Evolutionary conservation across 805 yeast genomes (phyloP).

Genomic region (Lipomyces yamanashiensis): DNA sequence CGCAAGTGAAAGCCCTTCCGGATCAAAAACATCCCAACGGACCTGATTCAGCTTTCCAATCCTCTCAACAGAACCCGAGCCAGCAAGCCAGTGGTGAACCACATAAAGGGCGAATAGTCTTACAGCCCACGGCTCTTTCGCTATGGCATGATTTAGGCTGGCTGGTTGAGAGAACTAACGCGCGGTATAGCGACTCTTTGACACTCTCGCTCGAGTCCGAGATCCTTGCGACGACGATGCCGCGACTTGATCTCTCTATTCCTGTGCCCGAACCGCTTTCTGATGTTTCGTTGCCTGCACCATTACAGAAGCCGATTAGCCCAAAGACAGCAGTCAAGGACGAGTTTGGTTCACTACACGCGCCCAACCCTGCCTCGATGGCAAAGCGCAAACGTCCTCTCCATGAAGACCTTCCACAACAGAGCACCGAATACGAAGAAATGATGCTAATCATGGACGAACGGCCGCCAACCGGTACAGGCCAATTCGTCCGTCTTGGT

Average conservation of each 20-base stretch:
- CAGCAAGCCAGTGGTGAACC: slow-evolving; percentile 51
- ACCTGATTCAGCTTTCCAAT: neutral
- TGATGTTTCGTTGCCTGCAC: neutral
- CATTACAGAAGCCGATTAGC: slow-evolving; percentile 8
- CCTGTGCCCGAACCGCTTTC: slow-evolving; percentile 26
- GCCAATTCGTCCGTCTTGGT: slow-evolving; percentile 82
- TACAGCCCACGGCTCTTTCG: slow-evolving; percentile 80
- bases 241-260: slow-evolving; percentile 76
- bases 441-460: slow-evolving; percentile 76
- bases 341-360: slow-evolving; percentile 28
- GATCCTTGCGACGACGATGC: slow-evolving; percentile 72
- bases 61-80: neutral
- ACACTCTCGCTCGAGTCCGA: slow-evolving; percentile 89
- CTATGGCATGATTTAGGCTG: slow-evolving; percentile 72
- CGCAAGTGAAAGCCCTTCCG: neutral
- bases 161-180: slow-evolving; percentile 76
- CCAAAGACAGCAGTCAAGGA: slow-evolving; percentile 10
- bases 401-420: slow-evolving; percentile 74
- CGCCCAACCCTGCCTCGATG: slow-evolving; percentile 37
- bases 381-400: slow-evolving; percentile 49
- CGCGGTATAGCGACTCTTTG: slow-evolving; percentile 73
- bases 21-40: neutral
- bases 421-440: slow-evolving; percentile 80
- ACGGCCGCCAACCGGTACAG: slow-evolving; percentile 49
- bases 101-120: slow-evolving; percentile 72